Conservation (phyloP, 1,284 basidiomycete species). For the Rugosomyces carneus region DNA sequence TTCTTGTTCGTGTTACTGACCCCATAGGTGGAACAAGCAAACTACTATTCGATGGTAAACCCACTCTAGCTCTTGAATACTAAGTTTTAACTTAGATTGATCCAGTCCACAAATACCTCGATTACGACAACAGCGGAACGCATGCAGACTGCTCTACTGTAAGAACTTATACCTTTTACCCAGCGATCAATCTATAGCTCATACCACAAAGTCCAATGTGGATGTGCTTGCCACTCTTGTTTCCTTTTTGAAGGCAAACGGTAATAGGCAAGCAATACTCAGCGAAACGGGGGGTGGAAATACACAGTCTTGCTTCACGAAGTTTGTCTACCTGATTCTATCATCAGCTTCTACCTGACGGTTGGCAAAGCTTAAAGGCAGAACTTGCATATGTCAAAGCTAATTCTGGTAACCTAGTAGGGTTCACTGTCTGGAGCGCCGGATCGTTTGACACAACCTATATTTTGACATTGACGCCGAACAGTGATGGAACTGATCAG, state of each 20-base stretch:
- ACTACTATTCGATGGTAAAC: slow-evolving; percentile 48
- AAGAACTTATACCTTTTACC: slow-evolving; percentile 10
- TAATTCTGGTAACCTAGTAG: slow-evolving; percentile 30
- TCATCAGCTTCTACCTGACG: neutral
- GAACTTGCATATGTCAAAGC: slow-evolving; percentile 44
- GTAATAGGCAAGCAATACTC: slow-evolving; percentile 49
- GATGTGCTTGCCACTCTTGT: slow-evolving; percentile 39
- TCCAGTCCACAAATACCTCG: slow-evolving; percentile 56
- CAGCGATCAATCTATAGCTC: neutral
- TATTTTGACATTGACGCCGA: slow-evolving; percentile 31
- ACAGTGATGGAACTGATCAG: slow-evolving; percentile 27
- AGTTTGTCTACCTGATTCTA: slow-evolving; percentile 22
- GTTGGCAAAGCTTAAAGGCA: slow-evolving; percentile 30
- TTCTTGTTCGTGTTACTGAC: slow-evolving; percentile 46
- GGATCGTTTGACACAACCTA: slow-evolving; percentile 33
- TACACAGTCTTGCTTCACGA: slow-evolving; percentile 40
- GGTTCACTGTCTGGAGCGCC: slow-evolving; percentile 33
- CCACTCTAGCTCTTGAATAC: neutral
- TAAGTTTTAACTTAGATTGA: neutral
- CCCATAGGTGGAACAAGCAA: slow-evolving; percentile 43
- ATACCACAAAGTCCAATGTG: slow-evolving; percentile 37
- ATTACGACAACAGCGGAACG: slow-evolving; percentile 53
- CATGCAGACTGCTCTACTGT: slow-evolving; percentile 41
- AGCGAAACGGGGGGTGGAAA: slow-evolving; percentile 57
- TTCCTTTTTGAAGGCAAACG: slow-evolving; percentile 40